Evolutionary conservation across 1,284 basidiomycete genomes (phyloP).

Genomic region (Ganoderma multipileum): DNA sequence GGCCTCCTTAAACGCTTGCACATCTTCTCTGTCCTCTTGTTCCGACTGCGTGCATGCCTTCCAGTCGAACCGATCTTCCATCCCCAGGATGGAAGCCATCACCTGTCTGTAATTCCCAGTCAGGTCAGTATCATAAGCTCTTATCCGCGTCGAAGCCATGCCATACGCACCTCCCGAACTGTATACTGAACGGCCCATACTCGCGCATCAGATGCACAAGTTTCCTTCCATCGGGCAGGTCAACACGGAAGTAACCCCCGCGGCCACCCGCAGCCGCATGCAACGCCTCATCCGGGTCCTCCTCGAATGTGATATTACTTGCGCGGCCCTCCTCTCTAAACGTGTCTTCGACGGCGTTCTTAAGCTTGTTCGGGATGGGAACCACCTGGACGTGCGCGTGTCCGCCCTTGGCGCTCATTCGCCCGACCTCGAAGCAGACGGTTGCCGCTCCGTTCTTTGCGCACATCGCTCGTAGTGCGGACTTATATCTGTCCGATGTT

Average conservation of each 20-base stretch:
- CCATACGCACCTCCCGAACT: conserved; percentile 85
- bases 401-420: conserved; percentile 85
- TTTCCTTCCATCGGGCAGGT: conserved; percentile 86
- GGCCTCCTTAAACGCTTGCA: conserved; percentile 80
- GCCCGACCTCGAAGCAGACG: conserved; percentile 89
- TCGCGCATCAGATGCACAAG: conserved; percentile 87
- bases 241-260: conserved; percentile 88
- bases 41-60: conserved; percentile 84
- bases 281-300: conserved; percentile 70
- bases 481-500: conserved; percentile 68
- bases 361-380: conserved; percentile 74
- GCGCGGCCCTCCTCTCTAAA: conserved; percentile 74
- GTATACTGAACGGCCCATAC: conserved; percentile 82
- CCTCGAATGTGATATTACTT: conserved; percentile 68
- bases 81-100: conserved; percentile 74
- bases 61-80: conserved; percentile 88
- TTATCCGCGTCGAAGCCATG: conserved; percentile 13
- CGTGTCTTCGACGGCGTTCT: conserved; percentile 68
- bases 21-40: conserved; percentile 85
- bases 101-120: conserved; percentile 64
- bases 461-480: conserved; percentile 75
- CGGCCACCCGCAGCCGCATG: conserved; percentile 56
- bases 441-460: conserved; percentile 71
- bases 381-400: conserved; percentile 93
- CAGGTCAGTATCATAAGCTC: conserved; percentile 13